Evolutionary conservation across 768 basidiomycete genomes (phyloP).

Genomic region (Postia placenta): DNA sequence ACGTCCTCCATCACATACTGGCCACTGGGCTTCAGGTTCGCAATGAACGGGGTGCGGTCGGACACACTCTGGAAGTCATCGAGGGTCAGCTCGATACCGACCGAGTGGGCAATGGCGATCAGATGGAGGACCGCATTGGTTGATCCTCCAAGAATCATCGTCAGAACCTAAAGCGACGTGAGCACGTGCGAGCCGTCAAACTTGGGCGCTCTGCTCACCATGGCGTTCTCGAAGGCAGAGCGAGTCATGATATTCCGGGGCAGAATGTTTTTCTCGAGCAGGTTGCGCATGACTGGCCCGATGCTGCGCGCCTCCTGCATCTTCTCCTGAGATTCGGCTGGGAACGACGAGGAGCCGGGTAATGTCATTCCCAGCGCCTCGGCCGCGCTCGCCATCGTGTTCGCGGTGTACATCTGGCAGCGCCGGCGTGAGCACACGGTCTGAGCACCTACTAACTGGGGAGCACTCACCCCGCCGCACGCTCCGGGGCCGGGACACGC

Average conservation of each 20-base stretch:
- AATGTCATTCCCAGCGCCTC: conserved; percentile 96
- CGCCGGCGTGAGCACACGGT: conserved; percentile 2
- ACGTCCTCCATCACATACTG: conserved; percentile 99
- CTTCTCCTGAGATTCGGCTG: conserved; percentile 90
- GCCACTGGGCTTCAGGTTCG: conserved; percentile 94
- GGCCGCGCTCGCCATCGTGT: conserved; percentile 95
- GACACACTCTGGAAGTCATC: conserved; percentile 95
- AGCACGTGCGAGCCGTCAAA: conserved; percentile 1
- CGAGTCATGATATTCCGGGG: conserved; percentile 97
- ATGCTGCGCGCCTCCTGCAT: conserved; percentile 73
- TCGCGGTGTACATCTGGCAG: conserved; percentile 91
- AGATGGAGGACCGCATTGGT: conserved; percentile 97
- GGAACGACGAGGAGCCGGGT: conserved; percentile 95
- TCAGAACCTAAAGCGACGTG: conserved; percentile 59
- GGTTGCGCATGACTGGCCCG: conserved; percentile 78
- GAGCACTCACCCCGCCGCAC: conserved; percentile 89
- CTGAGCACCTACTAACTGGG: neutral
- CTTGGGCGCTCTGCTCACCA: conserved; percentile 45
- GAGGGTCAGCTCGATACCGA: conserved; percentile 80
- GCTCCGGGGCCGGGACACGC: conserved; percentile 98
- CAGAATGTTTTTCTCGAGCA: conserved; percentile 87
- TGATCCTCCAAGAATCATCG: conserved; percentile 96
- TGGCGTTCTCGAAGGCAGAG: conserved; percentile 95
- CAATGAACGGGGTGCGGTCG: conserved; percentile 89
- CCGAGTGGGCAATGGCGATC: conserved; percentile 94